phyloP scores from a whole-genome alignment of 2,329 filamentous ascomycete genomes.

The Colletotrichum filicis region DNA sequence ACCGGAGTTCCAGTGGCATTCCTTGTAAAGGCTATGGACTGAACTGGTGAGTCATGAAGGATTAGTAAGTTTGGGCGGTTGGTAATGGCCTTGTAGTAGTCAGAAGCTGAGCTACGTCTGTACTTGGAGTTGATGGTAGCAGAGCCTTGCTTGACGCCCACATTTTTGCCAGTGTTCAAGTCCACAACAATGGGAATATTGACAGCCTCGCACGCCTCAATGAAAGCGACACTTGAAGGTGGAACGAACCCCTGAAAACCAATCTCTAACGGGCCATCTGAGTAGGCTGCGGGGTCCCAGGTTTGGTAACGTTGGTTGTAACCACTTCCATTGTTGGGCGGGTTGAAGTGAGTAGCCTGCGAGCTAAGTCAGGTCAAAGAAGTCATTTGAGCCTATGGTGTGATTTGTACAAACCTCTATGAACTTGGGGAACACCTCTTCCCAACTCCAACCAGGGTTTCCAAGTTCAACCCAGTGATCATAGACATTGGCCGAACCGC shows the following conservation, averaged over 20 bases:
- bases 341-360: conserved; percentile 40
- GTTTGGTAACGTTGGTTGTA: conserved; percentile 42
- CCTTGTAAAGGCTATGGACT: conserved; percentile 28
- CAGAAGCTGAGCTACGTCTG: conserved; percentile 40
- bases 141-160: conserved; percentile 42
- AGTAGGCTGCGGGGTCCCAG: conserved; percentile 39
- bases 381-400: background rate
- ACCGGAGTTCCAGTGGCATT: conserved; percentile 33
- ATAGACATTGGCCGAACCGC: conserved; percentile 43
- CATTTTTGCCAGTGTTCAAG: conserved; percentile 41
- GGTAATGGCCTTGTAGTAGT: conserved; percentile 38
- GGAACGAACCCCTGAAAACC: conserved; percentile 43
- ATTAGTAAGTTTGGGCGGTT: conserved; percentile 39
- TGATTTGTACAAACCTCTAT: conserved; percentile 33
- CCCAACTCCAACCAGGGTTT: conserved; percentile 46
- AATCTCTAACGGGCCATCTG: conserved; percentile 40
- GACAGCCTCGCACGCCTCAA: conserved; percentile 37
- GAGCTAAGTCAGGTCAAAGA: background rate
- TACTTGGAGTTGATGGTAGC: conserved; percentile 39
- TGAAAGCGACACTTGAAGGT: conserved; percentile 42
- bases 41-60: conserved; percentile 39
- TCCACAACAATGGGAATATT: conserved; percentile 40
- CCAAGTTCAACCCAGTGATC: conserved; percentile 45
- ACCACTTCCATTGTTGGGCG: conserved; percentile 33
- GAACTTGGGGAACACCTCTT: conserved; percentile 40